Percentiles rank a stretch among this genome's conserved stretches.
Evolutionary conservation across 176 grass and related monocot genomes (phyloP).

Genomic region (Aegilops speltoides): DNA sequence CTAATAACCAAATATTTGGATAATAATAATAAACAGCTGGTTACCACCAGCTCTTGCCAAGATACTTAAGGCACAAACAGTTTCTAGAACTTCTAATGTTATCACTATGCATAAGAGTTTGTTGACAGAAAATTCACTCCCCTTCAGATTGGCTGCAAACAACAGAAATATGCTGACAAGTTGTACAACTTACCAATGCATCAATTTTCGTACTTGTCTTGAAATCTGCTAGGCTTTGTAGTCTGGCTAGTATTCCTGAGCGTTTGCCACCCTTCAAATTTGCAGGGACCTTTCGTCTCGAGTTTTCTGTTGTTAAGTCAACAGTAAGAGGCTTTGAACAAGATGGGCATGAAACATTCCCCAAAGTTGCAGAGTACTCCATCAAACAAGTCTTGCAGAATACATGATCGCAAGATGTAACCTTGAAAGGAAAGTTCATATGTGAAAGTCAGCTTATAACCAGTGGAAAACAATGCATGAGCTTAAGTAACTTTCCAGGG

Average conservation of each 20-base stretch:
- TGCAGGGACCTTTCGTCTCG: conserved; percentile 34
- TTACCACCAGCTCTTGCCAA: neutral
- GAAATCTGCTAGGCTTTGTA: conserved; percentile 63
- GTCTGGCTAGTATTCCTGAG: conserved; percentile 76
- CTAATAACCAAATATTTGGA: neutral
- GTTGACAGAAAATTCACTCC: neutral
- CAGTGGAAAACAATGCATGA: conserved; percentile 13
- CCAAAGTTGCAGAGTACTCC: conserved; percentile 67
- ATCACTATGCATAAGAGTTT: neutral
- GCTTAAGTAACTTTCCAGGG: neutral
- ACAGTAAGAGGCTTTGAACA: conserved; percentile 85
- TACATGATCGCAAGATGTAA: conserved; percentile 79
- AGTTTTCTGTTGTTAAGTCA: conserved; percentile 59
- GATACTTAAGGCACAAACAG: neutral
- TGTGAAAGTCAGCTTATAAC: conserved; percentile 7
- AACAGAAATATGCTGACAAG: conserved; percentile 1
- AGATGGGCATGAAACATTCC: conserved; percentile 67
- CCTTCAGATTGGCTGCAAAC: neutral
- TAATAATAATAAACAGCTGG: neutral
- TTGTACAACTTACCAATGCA: conserved; percentile 68
- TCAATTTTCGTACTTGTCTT: conserved; percentile 96
- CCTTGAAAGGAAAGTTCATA: conserved; percentile 45
- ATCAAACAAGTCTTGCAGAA: conserved; percentile 95
- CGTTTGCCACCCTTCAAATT: conserved; percentile 55
- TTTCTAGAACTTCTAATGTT: neutral